Base-by-base conservation (phyloP, 768 basidiomycete genomes). In the Leccinum boreale region DNA sequence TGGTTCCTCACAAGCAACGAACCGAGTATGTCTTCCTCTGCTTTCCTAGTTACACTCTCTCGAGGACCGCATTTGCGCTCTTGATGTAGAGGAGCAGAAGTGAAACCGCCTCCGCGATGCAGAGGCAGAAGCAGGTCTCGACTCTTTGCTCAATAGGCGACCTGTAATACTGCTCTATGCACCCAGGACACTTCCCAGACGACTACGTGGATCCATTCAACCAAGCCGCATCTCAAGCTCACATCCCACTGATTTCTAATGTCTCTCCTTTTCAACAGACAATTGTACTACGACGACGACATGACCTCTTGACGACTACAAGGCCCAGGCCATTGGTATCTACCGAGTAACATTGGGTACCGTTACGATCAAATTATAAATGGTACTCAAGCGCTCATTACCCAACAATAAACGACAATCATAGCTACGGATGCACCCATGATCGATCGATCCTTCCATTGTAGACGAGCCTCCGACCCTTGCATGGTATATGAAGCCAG, bases 51-150 rank as follows among this genome's bases (percentile, higher is more conserved):
- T 24, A 4, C 26, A 93, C 61, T 76, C 79, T 2, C 83, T 98
- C n/a, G 97, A 98, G 69, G 92, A 99, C 67, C 83, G 85, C 3
- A 78, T 98, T 11, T 87, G 95, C 7, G 80, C 87, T 0, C 80
- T 81, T 17, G 96, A 97, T 52, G 85, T 84, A 4, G 92, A 97
- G 57, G 94, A 97, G 67, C 85, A 86, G 69, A 90, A 90, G 72
- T 81, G 90, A 39, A 90, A 89, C 65, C 82, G 87, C 24, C 75
- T 91, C 50, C 83, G 87, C 4, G 87, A 92, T 57, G 87, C 84
- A 14, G 89, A 89, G 72, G 82, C 82, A 12, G 87, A 86, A 28
- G 26, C 26, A 28, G 8, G 26, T 28, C 8, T 28, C 26, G 7
- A 28, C n/a, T 1, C 1, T 28, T 28, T 79, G 83, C 19, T 79